These are phyloP conservation scores for Umbilicus rupestris DNA, from an alignment of 164 flowering plant genomes.

Conservation along the genomic window DNA sequence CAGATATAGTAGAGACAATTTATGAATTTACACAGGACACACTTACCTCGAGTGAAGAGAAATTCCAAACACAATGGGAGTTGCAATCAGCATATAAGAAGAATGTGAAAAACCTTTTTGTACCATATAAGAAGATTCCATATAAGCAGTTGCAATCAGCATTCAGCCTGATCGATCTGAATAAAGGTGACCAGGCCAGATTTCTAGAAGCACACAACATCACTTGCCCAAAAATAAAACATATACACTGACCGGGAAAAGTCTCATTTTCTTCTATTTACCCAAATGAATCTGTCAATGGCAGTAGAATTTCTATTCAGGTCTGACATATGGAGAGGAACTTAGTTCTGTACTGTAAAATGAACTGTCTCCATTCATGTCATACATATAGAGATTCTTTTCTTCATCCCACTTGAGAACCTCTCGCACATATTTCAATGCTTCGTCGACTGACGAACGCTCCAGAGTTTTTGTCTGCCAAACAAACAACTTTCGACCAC, in stretches of 20 bases:
- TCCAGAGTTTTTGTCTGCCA: slow-evolving; percentile 33
- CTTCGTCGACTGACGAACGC: slow-evolving; percentile 32
- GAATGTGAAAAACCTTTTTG: background rate
- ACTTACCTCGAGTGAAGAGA: background rate
- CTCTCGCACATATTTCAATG: slow-evolving; percentile 42
- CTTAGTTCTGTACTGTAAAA: slow-evolving; percentile 38
- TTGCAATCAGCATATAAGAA: no score
- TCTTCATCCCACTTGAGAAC: slow-evolving; percentile 57
- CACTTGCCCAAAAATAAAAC: no score
- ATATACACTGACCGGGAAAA: background rate
- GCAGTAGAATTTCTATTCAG: slow-evolving; percentile 12
- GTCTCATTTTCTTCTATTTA: background rate
- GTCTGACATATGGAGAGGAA: slow-evolving; percentile 30
- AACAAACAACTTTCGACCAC: slow-evolving; percentile 39
- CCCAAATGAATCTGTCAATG: background rate
- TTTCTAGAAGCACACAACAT: background rate
- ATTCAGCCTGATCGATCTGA: background rate
- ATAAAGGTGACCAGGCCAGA: background rate
- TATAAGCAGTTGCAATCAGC: background rate
- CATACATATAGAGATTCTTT: slow-evolving; percentile 25
- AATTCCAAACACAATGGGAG: background rate
- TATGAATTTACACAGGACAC: background rate
- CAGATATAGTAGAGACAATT: background rate
- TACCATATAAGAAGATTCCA: background rate
- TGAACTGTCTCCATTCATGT: slow-evolving; percentile 25